These are phyloP conservation scores for Rhamnella rubrinervis DNA, from an alignment of 331 rosid genomes.

Conservation along the genomic window DNA sequence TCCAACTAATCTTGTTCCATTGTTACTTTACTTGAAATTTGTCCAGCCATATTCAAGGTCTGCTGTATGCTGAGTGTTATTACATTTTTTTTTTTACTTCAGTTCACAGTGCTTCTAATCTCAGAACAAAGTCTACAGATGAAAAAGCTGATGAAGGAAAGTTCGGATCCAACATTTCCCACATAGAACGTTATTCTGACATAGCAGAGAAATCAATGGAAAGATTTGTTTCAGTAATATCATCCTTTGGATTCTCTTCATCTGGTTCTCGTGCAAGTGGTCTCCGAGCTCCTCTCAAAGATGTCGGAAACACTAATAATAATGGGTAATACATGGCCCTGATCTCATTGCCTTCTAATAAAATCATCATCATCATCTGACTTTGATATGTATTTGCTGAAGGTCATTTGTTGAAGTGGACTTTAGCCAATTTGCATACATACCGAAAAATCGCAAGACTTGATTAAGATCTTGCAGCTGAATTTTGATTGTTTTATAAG, in stretches of 20 bases:
- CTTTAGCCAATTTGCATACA: slow-evolving; percentile 61
- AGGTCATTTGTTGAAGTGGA: slow-evolving; percentile 49
- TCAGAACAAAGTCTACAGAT: slow-evolving; percentile 26
- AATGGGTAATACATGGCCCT: slow-evolving; percentile 40
- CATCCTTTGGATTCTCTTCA: slow-evolving; percentile 58
- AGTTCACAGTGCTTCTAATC: slow-evolving; percentile 35
- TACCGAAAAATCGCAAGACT: slow-evolving; percentile 49
- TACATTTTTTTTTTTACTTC: slow-evolving; percentile 13
- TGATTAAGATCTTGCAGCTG: slow-evolving; percentile 33
- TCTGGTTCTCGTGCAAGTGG: slow-evolving; percentile 94
- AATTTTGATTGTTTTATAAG: slow-evolving; percentile 27
- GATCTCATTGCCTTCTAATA: slow-evolving; percentile 21
- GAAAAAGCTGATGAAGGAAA: slow-evolving; percentile 39
- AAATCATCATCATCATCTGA: slow-evolving; percentile 23
- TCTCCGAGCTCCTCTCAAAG: slow-evolving; percentile 85
- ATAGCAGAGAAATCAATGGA: slow-evolving; percentile 86
- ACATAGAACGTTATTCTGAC: slow-evolving; percentile 62
- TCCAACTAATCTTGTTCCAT: no score
- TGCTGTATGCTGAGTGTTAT: no score
- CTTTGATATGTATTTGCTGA: slow-evolving; percentile 21
- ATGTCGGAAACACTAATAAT: slow-evolving; percentile 48
- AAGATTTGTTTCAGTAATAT: slow-evolving; percentile 67
- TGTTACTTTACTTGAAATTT: no score
- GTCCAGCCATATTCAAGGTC: no score
- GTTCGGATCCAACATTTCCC: slow-evolving; percentile 85